Percentiles rank a stretch among this genome's conserved stretches.
These are phyloP conservation scores for Hymenoscyphus linearis DNA, from an alignment of 2,329 filamentous ascomycete species.

Conservation along the genomic window DNA sequence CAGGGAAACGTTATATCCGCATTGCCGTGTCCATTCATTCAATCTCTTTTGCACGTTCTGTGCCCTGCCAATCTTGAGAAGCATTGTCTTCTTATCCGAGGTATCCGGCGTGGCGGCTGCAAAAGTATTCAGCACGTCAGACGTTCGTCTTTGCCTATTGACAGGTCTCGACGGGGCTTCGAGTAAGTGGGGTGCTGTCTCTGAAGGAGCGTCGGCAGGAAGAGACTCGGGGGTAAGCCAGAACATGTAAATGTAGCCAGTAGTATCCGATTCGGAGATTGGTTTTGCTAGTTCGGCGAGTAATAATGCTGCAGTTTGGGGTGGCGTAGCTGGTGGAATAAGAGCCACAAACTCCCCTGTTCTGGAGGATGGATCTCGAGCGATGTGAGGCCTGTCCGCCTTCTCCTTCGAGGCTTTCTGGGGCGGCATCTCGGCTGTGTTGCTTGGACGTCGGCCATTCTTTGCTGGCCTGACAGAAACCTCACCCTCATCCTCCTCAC, in stretches of 20 bases:
- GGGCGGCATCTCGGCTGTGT: constrained; percentile 7
- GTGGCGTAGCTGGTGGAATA: constrained; percentile 63
- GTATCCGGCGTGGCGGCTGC: constrained; percentile 33
- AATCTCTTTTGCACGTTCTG: constrained; percentile 85
- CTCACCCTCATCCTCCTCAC: constrained; percentile 21
- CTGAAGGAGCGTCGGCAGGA: constrained; percentile 48
- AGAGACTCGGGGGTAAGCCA: constrained; percentile 74
- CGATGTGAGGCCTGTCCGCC: constrained; percentile 22
- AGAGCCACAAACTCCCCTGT: constrained; percentile 52
- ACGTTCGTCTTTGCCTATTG: constrained; percentile 39
- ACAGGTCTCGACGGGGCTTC: constrained; percentile 41
- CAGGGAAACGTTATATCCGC: constrained; percentile 80
- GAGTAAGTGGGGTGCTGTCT: constrained; percentile 55
- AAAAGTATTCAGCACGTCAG: constrained; percentile 51
- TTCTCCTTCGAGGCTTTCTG: constrained; percentile 12
- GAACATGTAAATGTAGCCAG: constrained; percentile 98
- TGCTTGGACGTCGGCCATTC: constrained; percentile 11
- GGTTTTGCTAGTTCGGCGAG: constrained; percentile 72
- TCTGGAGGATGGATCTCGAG: constrained; percentile 28
- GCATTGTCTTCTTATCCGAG: constrained; percentile 50
- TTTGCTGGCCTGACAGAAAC: constrained; percentile 23
- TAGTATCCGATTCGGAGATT: constrained; percentile 67
- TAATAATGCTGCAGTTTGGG: constrained; percentile 63
- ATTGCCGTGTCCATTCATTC: constrained; percentile 91
- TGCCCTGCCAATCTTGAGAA: constrained; percentile 62